A percentile compares a stretch with the other conserved stretches of the same genome.
Conservation (phyloP, 208 protist genomes). For the Dictyostelium gargantuum region DNA sequence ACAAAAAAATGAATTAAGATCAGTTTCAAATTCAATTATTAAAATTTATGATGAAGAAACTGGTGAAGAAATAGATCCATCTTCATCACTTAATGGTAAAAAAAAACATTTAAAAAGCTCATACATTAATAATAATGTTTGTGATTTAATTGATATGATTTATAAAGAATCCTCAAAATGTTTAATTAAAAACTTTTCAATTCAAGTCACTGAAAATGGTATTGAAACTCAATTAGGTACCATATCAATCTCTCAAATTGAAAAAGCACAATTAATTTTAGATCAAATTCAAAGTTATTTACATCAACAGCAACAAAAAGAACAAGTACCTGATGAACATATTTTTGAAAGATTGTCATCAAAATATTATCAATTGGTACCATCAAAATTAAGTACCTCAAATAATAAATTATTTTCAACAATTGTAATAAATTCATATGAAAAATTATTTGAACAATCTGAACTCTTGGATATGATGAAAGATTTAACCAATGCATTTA, state of each 20-base stretch:
- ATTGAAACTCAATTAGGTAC: slow-evolving; percentile 74
- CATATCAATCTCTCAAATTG: slow-evolving; percentile 20
- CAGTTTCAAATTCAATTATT: neutral
- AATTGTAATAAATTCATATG: neutral
- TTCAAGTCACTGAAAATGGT: neutral
- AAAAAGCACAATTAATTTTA: neutral
- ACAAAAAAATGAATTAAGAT: neutral
- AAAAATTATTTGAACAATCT: neutral
- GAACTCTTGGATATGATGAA: neutral
- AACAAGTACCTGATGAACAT: neutral
- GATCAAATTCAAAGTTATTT: neutral
- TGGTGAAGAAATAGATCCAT: neutral
- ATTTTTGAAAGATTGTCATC: neutral
- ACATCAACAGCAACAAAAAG: neutral
- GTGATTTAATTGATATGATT: neutral
- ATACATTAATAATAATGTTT: neutral
- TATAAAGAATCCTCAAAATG: neutral
- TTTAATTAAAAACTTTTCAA: neutral
- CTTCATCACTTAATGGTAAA: neutral
- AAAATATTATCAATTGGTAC: neutral
- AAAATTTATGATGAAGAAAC: neutral
- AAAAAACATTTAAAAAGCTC: neutral
- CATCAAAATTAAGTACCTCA: neutral
- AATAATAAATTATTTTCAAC: neutral
- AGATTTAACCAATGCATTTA: neutral